Evolutionary conservation across 208 protist species (phyloP).

Genomic region (Leishmania turanica): DNA sequence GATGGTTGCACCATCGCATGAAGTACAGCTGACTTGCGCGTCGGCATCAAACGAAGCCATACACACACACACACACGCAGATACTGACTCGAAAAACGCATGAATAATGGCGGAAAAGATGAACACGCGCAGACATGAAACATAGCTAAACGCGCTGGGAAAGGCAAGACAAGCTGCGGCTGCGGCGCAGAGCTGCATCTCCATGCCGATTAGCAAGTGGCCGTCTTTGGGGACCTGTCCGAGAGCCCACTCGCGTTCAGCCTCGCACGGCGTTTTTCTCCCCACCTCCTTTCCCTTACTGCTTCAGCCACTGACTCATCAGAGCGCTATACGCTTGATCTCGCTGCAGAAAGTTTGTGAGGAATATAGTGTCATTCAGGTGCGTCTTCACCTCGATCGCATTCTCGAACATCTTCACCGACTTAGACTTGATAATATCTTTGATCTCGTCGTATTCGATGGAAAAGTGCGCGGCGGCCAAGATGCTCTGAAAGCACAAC

Average conservation of each 20-base stretch:
- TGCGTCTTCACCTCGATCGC: conserved; percentile 72
- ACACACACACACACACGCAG: not conserved
- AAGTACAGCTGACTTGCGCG: not conserved
- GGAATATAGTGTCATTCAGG: conserved; percentile 58
- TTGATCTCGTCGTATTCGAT: conserved; percentile 86
- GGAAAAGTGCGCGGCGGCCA: conserved; percentile 46
- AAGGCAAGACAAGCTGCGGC: not conserved
- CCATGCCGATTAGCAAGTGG: not conserved
- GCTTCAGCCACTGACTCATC: conserved; percentile 83
- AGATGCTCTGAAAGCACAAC: conserved; percentile 66
- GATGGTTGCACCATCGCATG: not conserved
- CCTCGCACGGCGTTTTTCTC: not conserved
- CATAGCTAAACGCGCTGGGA: not conserved
- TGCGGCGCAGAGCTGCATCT: not conserved
- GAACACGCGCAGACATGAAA: not conserved
- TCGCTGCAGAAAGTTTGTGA: conserved; percentile 69
- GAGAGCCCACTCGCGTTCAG: not conserved
- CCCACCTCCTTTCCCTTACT: conserved; percentile 9
- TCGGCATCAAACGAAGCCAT: not conserved
- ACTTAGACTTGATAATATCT: conserved; percentile 72
- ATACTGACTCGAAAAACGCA: not conserved
- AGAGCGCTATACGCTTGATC: conserved; percentile 71
- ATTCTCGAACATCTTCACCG: conserved; percentile 69
- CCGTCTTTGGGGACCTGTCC: not conserved
- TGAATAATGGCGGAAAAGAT: not conserved